A percentile compares a stretch with the other conserved stretches of the same genome.
phyloP scores from a whole-genome alignment of 352 stramenopile species.

The Achlya hypogyna region DNA sequence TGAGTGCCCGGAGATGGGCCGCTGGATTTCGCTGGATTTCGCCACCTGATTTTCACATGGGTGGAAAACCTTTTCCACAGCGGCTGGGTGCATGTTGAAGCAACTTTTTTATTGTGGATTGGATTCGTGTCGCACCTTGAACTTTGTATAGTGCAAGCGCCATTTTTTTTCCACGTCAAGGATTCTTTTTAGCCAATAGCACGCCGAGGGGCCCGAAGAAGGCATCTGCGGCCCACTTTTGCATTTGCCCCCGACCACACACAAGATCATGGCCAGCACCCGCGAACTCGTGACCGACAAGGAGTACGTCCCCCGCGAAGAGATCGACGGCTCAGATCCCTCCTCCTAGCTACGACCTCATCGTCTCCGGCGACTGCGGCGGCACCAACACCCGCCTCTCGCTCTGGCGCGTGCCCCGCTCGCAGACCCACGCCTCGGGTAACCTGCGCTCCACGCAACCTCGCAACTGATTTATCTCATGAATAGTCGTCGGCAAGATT shows the following conservation, averaged over 20 bases:
- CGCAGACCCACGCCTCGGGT: constrained; percentile 47
- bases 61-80: no score
- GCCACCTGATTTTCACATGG: background rate
- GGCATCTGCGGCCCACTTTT: background rate
- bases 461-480: constrained; percentile 5
- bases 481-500: constrained; percentile 35
- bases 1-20: background rate
- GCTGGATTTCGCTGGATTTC: constrained; percentile 9
- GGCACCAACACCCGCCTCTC: constrained; percentile 95
- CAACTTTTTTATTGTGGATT: background rate
- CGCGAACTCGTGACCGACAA: background rate
- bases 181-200: background rate
- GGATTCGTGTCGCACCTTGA: constrained; percentile 7
- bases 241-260: background rate
- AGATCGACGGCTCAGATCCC: background rate
- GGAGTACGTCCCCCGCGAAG: background rate
- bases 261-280: background rate
- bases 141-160: constrained; percentile 1
- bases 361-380: constrained; percentile 91
- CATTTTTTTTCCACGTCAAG: background rate
- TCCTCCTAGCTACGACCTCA: constrained; percentile 35
- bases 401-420: constrained; percentile 71
- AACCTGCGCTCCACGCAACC: constrained; percentile 23
- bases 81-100: background rate
- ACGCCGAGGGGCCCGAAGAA: background rate